These are phyloP conservation scores for maize (Zea mays) DNA, from an alignment of 176 grass and related monocot genomes.

Conservation along the genomic window DNA sequence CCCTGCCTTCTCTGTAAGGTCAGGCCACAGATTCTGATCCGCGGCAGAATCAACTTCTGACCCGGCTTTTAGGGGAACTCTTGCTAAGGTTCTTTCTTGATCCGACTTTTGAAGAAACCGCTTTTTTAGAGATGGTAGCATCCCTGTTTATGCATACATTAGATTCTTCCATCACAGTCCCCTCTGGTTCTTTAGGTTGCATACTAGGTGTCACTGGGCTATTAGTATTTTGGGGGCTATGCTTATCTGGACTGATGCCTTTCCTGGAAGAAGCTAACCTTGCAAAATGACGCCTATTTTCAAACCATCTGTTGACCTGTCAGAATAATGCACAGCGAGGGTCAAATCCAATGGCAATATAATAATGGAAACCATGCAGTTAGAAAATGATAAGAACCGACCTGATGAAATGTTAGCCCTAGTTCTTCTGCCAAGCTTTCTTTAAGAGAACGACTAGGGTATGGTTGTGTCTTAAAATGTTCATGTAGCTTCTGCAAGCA, in stretches of 20 bases:
- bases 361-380: slow-evolving; percentile 15
- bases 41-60: slow-evolving; percentile 7
- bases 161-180: slow-evolving; percentile 12
- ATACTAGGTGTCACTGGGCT: neutral
- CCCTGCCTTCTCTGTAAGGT: slow-evolving; percentile 25
- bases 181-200: slow-evolving; percentile 13
- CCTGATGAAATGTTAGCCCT: slow-evolving; percentile 56
- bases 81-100: slow-evolving; percentile 19
- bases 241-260: slow-evolving; percentile 11
- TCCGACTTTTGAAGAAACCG: slow-evolving; percentile 6
- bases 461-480: slow-evolving; percentile 51
- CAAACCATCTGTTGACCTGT: slow-evolving; percentile 69
- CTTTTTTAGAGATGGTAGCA: neutral
- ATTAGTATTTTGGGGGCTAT: slow-evolving; percentile 18
- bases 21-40: slow-evolving; percentile 12
- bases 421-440: slow-evolving; percentile 60
- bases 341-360: slow-evolving; percentile 27
- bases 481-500: slow-evolving; percentile 53
- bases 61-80: slow-evolving; percentile 1
- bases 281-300: slow-evolving; percentile 33
- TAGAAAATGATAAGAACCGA: slow-evolving; percentile 29
- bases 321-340: slow-evolving; percentile 29
- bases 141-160: slow-evolving; percentile 20
- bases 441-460: slow-evolving; percentile 53
- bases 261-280: slow-evolving; percentile 36